Base-by-base conservation (phyloP, 805 yeast genomes). In the Cyberlindnera maritima region DNA sequence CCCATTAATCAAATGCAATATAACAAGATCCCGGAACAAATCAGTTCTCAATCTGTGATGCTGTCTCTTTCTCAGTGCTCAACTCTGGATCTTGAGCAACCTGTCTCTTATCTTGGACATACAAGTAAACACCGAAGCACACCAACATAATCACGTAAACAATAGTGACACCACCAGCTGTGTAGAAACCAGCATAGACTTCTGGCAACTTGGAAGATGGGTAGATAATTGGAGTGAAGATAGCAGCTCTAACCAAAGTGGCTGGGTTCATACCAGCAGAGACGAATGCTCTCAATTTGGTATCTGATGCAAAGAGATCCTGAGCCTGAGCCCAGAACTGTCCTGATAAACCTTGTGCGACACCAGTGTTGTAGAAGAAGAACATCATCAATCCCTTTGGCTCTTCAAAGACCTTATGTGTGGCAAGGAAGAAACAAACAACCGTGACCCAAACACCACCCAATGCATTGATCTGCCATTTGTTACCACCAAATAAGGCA, bases 291-390 rank as follows among this genome's bases (percentile, higher is more conserved):
- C 52, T 44, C 15, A 48, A 35, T 36, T 44, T 48, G 21, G 52
- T 48, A 31, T 48, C 44, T 18, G 18, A 25, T 31, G 47, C 38
- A 39, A 44, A 48, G 39, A 48, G 20, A 17, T 42, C 52, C 25
- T 48, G 52, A n/a, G 52, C 49, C 21, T 48, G 47, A 20, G 52
- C 44, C 52, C 52, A 48, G 45, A 44, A 48, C 39, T 44, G 49
- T 23, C 52, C 52, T 36, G 49, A 36, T 14, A 45, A 35, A 38
- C 49, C 52, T 26, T 48, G 52, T 6, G 49, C 48, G 25, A 48
- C 40, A 7, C 44, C 29, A n/a, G 52, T 48, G 40, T 42, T 41
- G 39, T 48, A 48, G 36, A 48, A 39, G 45, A 47, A 43, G 43
- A 47, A 47, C 32, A 47, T 40, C 50, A 47, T 47, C 9, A 33